phyloP scores from a whole-genome alignment of 164 flowering plant species.

The Annona squamosa region DNA sequence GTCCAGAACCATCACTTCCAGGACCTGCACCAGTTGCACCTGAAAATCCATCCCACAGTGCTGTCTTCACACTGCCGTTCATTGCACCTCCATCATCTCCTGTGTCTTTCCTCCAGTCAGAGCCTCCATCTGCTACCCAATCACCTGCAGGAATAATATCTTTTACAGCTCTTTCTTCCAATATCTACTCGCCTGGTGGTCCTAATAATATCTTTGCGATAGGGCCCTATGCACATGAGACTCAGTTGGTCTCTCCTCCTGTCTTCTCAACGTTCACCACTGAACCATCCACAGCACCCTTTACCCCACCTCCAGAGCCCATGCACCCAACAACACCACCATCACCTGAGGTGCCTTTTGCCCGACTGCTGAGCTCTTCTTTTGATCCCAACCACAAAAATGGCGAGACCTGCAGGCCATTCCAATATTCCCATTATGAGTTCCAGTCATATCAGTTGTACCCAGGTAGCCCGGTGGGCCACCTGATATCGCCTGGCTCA shows the following conservation, averaged over 20 bases:
- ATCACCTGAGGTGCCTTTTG: constrained; percentile 98
- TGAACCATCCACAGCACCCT: constrained; percentile 95
- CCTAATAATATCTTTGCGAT: constrained; percentile 80
- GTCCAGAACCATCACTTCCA: constrained; percentile 47
- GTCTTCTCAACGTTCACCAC: constrained; percentile 88
- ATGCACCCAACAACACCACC: constrained; percentile 92
- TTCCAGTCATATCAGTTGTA: constrained; percentile 82
- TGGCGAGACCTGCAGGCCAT: constrained; percentile 32
- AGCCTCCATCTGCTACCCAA: constrained; percentile 68
- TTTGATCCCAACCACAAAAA: constrained; percentile 40
- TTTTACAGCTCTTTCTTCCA: constrained; percentile 45
- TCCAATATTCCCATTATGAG: constrained; percentile 51
- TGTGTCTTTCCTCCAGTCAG: constrained; percentile 90
- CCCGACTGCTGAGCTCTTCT: constrained; percentile 43
- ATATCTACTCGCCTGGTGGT: constrained; percentile 69
- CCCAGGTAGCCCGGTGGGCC: constrained; percentile 93
- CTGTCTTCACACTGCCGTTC: constrained; percentile 52
- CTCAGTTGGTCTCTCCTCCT: constrained; percentile 94
- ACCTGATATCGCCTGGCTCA: constrained; percentile 90
- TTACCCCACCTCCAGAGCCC: constrained; percentile 92
- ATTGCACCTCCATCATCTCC: constrained; percentile 98
- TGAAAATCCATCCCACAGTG: constrained; percentile 35
- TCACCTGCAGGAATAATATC: constrained; percentile 67
- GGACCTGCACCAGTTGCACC: constrained; percentile 24
- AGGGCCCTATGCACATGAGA: constrained; percentile 96